These are phyloP conservation scores for Sugiyamaella paludigena DNA, from an alignment of 1,139 yeast species.

Conservation along the genomic window DNA sequence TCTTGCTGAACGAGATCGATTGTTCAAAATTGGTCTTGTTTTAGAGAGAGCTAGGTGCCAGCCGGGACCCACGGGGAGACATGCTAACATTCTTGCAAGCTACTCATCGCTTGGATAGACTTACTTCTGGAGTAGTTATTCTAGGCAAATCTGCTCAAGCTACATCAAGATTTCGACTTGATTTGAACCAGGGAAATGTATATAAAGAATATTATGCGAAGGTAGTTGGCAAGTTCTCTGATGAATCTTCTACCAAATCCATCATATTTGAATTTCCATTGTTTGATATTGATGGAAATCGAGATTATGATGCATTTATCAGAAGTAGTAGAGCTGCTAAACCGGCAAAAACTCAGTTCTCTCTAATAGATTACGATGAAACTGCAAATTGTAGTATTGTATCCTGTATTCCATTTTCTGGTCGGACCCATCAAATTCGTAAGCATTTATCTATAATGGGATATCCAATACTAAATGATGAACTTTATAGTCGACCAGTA, in stretches of 20 bases:
- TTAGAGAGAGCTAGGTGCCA: no score
- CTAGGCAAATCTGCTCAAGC: constrained; percentile 76
- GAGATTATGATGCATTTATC: constrained; percentile 46
- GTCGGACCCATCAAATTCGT: constrained; percentile 91
- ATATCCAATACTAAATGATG: constrained; percentile 90
- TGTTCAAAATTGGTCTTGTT: no score
- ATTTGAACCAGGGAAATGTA: constrained; percentile 69
- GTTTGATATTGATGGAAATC: constrained; percentile 67
- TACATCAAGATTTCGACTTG: constrained; percentile 70
- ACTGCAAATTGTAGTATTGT: constrained; percentile 55
- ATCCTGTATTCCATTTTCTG: constrained; percentile 77
- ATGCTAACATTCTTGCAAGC: constrained; percentile 13
- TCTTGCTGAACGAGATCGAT: no score
- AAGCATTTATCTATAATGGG: constrained; percentile 87
- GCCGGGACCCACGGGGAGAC: no score
- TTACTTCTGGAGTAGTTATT: constrained; percentile 92
- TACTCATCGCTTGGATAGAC: constrained; percentile 67
- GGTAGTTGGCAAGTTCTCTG: constrained; percentile 80
- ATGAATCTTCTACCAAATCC: not conserved
- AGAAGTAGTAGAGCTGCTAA: constrained; percentile 60
- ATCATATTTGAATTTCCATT: constrained; percentile 64
- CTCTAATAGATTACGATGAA: constrained; percentile 33
- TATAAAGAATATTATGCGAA: constrained; percentile 80
- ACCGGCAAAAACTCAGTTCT: constrained; percentile 41
- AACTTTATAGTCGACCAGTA: constrained; percentile 62